Base-by-base conservation (phyloP, 2,329 filamentous ascomycete species). In the Chaetomium olivaceum region DNA sequence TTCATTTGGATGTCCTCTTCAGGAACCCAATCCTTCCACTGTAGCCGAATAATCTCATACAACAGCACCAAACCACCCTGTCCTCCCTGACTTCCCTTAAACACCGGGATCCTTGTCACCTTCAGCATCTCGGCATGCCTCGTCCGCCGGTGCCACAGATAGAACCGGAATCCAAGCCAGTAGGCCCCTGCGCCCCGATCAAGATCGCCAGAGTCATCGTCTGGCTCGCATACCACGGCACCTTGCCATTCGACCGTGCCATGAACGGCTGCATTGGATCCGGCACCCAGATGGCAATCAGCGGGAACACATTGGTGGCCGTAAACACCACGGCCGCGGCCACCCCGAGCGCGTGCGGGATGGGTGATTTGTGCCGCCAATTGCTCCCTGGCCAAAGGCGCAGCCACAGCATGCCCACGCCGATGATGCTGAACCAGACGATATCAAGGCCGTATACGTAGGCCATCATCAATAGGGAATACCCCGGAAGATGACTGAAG, bases 41-140 rank as follows among this genome's bases (percentile, higher is more conserved):
- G 61, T 48, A 69, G n/a, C 55, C 64, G 48, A n/a, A 69, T 65
- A 25, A 69, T 69, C 56, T 69, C 68, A 57, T 68, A 69, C 27
- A 67, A 54, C 59, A 66, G 58, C 61, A 69, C 55, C 43, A 69
- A 43, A 14, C 31, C 39, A 1, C 25, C 33, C 8, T 36, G 39
- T 3, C 27, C 33, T 4, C 31, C 63, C 43, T 54, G 23, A 14
- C n/a, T 29, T 21, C 51, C 48, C 62, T 64, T 63, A n/a, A 69
- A 69, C 7, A 69, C 64, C 2, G 68, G 68, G 31, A 43, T 61
- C 27, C 68, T 33, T 9, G 52, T 50, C 33, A 69, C 64, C 14
- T 60, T 57, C 64, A 65, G 23, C 50, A 50, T 46, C 25, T 65
- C 52, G n/a, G 64, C 64, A 19, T 56, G n/a, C 31, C 61, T 63